Conservation (phyloP, 768 basidiomycete genomes). For the Nidularia pulvinata region DNA sequence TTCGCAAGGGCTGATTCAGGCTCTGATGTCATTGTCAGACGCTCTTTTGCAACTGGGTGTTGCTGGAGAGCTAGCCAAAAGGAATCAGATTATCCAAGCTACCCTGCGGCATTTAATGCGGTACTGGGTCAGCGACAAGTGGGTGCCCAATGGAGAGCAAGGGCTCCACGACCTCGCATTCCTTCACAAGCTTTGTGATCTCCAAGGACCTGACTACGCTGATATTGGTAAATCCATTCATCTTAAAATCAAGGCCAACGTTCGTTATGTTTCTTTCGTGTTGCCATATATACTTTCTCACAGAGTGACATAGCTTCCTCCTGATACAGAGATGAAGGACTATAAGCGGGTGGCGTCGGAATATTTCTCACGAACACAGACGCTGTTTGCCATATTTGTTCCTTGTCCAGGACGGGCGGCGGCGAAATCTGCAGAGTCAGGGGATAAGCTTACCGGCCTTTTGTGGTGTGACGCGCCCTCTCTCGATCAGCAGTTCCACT, state of each 20-base stretch:
- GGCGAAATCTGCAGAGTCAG: no score
- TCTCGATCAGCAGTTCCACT: conserved; percentile 51
- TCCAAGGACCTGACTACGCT: conserved; percentile 27
- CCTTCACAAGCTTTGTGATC: conserved; percentile 37
- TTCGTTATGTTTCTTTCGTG: no score
- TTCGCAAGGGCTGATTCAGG: conserved; percentile 53
- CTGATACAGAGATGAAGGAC: no score
- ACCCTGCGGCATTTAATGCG: conserved; percentile 37
- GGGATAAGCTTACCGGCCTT: no score
- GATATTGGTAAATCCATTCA: conserved; percentile 10
- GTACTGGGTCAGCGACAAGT: conserved; percentile 25
- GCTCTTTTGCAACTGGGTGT: conserved; percentile 58
- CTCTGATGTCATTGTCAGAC: conserved; percentile 52
- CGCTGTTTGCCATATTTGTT: conserved; percentile 59
- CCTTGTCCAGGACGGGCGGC: no score
- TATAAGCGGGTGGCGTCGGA: no score
- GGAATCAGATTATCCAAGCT: conserved; percentile 30
- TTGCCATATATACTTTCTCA: no score
- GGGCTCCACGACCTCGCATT: conserved; percentile 47
- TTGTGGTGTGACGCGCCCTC: conserved; percentile 53
- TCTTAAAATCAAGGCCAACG: conserved; percentile 9
- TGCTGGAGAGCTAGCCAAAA: conserved; percentile 30
- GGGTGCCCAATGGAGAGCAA: conserved; percentile 14
- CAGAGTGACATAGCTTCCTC: no score
- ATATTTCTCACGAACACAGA: conserved; percentile 59